phyloP scores from a whole-genome alignment of 345 rosid species.

The Boechera retrofracta region DNA sequence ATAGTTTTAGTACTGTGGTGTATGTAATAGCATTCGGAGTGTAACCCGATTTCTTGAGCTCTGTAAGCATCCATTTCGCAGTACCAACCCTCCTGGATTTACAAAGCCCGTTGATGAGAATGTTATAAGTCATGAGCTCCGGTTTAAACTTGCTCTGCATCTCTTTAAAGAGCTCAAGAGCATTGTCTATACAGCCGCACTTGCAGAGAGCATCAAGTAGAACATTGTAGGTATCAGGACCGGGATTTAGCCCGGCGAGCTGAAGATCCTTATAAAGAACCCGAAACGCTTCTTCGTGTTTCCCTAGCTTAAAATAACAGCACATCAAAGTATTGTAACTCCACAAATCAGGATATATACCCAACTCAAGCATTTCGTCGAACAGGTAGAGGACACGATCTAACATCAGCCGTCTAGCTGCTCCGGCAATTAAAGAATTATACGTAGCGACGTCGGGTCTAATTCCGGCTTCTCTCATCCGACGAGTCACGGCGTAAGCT shows the following conservation, averaged over 20 bases:
- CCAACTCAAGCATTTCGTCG: constrained; percentile 77
- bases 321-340: constrained; percentile 86
- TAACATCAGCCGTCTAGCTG: constrained; percentile 51
- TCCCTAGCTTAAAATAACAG: constrained; percentile 69
- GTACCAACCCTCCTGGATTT: constrained; percentile 55
- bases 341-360: constrained; percentile 75
- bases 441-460: constrained; percentile 65
- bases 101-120: constrained; percentile 78
- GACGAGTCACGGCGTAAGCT: constrained; percentile 58
- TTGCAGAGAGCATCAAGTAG: constrained; percentile 84
- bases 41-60: constrained; percentile 57
- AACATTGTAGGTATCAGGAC: constrained; percentile 64
- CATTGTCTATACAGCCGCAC: constrained; percentile 57
- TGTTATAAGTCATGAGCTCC: constrained; percentile 64
- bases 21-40: constrained; percentile 72
- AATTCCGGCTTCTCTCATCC: constrained; percentile 78
- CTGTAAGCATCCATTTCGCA: constrained; percentile 65
- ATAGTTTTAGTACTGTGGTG: constrained; percentile 71
- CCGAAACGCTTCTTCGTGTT: constrained; percentile 64
- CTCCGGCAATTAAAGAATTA: constrained; percentile 78
- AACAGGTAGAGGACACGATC: constrained; percentile 60
- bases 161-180: constrained; percentile 64
- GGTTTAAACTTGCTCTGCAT: constrained; percentile 62
- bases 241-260: constrained; percentile 44
- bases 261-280: constrained; percentile 57